Evolutionary conservation across 768 basidiomycete genomes (phyloP), one percentile per base, ranked within the genome.

Genomic region (Termitomyces sp.): DNA sequence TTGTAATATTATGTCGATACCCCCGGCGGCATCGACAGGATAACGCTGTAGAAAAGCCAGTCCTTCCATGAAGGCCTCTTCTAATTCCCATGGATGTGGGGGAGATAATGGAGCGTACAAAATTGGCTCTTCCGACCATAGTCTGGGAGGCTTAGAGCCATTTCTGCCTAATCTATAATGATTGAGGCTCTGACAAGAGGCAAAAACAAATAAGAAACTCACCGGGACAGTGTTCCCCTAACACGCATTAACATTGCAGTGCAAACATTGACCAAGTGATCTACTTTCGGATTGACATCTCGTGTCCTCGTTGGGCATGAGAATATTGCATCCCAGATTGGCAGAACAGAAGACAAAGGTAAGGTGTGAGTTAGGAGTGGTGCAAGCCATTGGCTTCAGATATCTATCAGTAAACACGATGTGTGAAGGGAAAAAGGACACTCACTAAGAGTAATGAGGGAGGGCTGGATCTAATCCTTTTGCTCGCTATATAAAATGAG

Each of bases 361-460:
- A 92, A 66, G 1, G 89, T 86, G 61, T 90, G 89, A 0, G 86
- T 80, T 21, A 91, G 69, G 7, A 92, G 63, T 11, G 88, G 80
- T 12, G 86, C 80, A 11, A 91, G 72, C 89, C 89, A 92, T 44
- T 83, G 86, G 68, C 89, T 91, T 59, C 14, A 48, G 32, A 57
- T 21, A 40, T 30, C 35, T 43, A 47, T 58, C 52, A 53, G 48
- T 28, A 40, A 50, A 21, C 39, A 45, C 23, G 16, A 30, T 5
- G 52, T 51, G 8, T 23, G 11, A 43, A 37, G 50, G 45, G 41
- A 19, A 45, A 54, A 49, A 39, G 39, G 44, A 43, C 19, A 70
- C 89, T 60, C 70, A 91, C 89, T 86, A 86, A 47, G 89, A 89
- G 68, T 89, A 91, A 70, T 91, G 88, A 3, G 89, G 89, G 27